A percentile compares a stretch with the other conserved stretches of the same genome.
Evolutionary conservation across 768 basidiomycete genomes (phyloP).

Genomic region (Boletales sp.): DNA sequence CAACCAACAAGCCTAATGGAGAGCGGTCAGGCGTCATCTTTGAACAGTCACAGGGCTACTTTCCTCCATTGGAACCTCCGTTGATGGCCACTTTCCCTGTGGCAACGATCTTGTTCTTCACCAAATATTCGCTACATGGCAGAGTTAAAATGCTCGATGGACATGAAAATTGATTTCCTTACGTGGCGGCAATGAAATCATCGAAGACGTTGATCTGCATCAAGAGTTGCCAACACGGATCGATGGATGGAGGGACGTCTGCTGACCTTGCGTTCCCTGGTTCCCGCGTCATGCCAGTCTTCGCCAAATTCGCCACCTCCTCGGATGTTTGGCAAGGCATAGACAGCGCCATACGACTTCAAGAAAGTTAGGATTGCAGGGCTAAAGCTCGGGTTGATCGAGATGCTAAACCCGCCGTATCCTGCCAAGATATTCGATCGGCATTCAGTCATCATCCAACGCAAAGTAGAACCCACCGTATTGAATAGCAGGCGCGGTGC

Average conservation of each 20-base stretch:
- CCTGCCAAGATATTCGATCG: no score
- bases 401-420: slow-evolving; percentile 78
- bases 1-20: slow-evolving; percentile 63
- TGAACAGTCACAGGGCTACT: slow-evolving; percentile 7
- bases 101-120: slow-evolving; percentile 67
- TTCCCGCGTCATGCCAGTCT: slow-evolving; percentile 78
- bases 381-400: slow-evolving; percentile 71
- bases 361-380: slow-evolving; percentile 69
- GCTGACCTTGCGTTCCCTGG: slow-evolving; percentile 62
- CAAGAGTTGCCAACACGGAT: slow-evolving; percentile 1
- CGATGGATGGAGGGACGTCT: neutral
- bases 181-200: slow-evolving; percentile 83
- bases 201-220: slow-evolving; percentile 68
- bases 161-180: slow-evolving; percentile 21
- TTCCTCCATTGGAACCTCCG: slow-evolving; percentile 81
- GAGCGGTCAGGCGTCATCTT: neutral
- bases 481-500: slow-evolving; percentile 72
- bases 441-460: neutral
- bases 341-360: slow-evolving; percentile 63
- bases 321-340: slow-evolving; percentile 58
- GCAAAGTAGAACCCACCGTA: slow-evolving; percentile 47
- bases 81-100: slow-evolving; percentile 71
- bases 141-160: neutral
- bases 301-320: slow-evolving; percentile 81
- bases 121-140: slow-evolving; percentile 56